Percentiles rank a stretch among this genome's conserved stretches.
phyloP scores from a whole-genome alignment of 1,284 basidiomycete species.

The Quambalaria eucalypti region DNA sequence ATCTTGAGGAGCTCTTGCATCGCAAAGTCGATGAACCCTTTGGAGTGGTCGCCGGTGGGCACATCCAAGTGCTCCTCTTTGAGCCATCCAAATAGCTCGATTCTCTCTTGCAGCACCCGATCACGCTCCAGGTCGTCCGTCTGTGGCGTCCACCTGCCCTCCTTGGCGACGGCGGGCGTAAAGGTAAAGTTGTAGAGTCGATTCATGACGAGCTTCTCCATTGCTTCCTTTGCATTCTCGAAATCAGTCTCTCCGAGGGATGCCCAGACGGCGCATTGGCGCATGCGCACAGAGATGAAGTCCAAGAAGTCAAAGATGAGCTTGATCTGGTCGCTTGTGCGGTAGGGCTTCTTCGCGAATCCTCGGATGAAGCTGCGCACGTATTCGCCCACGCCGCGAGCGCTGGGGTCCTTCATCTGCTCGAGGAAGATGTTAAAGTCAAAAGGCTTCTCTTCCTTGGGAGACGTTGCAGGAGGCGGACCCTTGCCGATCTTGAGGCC shows the following conservation, averaged over 20 bases:
- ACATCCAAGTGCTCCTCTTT: conserved; percentile 74
- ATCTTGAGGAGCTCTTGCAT: conserved; percentile 81
- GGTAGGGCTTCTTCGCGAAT: conserved; percentile 44
- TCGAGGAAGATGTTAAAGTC: conserved; percentile 46
- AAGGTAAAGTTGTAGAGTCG: conserved; percentile 59
- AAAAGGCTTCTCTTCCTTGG: conserved; percentile 37
- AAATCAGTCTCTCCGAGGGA: conserved; percentile 64
- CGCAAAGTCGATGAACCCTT: conserved; percentile 86
- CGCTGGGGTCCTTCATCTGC: conserved; percentile 44
- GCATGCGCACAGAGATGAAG: conserved; percentile 42
- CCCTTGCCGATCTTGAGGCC: conserved; percentile 31
- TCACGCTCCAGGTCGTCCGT: conserved; percentile 93
- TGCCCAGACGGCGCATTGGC: conserved; percentile 35
- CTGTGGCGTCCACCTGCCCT: conserved; percentile 49
- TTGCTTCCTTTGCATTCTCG: conserved; percentile 92
- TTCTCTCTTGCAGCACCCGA: conserved; percentile 79
- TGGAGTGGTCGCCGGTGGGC: conserved; percentile 43
- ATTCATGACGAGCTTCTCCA: conserved; percentile 99
- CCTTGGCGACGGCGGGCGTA: conserved; percentile 38
- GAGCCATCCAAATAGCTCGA: conserved; percentile 82
- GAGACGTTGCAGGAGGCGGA: conserved; percentile 23
- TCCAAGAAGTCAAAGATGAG: conserved; percentile 46
- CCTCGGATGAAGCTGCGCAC: conserved; percentile 44
- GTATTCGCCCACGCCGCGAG: conserved; percentile 43
- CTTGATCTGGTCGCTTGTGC: conserved; percentile 41